Evolutionary conservation across 352 stramenopile species (phyloP).

Genomic region (Hyaloperonospora brassicae): DNA sequence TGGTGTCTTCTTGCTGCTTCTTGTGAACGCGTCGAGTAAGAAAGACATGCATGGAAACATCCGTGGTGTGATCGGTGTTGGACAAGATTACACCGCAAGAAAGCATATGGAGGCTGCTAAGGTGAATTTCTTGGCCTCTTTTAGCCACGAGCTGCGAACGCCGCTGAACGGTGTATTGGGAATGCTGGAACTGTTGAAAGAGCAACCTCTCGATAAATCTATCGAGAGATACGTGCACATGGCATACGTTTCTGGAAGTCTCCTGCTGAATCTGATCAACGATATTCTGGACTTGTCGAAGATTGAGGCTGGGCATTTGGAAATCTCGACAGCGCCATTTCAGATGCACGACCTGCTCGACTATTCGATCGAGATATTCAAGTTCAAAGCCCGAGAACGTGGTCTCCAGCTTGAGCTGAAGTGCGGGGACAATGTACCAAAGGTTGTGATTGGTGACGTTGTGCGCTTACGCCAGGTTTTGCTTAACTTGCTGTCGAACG

Average conservation of each 20-base stretch:
- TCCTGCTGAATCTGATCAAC: slow-evolving; percentile 89
- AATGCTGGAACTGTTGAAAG: slow-evolving; percentile 76
- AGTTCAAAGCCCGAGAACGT: slow-evolving; percentile 79
- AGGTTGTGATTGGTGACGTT: slow-evolving; percentile 69
- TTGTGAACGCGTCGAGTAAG: slow-evolving; percentile 81
- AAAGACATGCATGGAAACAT: slow-evolving; percentile 89
- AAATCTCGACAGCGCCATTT: slow-evolving; percentile 82
- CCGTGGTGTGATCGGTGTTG: slow-evolving; percentile 87
- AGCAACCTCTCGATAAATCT: slow-evolving; percentile 63
- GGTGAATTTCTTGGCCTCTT: slow-evolving; percentile 82
- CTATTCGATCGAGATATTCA: slow-evolving; percentile 87
- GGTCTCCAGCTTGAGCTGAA: slow-evolving; percentile 80
- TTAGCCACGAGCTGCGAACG: slow-evolving; percentile 78
- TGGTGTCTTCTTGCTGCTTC: slow-evolving; percentile 51
- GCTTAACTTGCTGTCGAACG: slow-evolving; percentile 79
- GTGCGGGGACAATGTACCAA: slow-evolving; percentile 52
- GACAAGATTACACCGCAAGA: slow-evolving; percentile 87
- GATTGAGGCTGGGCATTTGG: slow-evolving; percentile 87
- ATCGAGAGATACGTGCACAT: slow-evolving; percentile 77
- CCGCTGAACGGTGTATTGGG: slow-evolving; percentile 76
- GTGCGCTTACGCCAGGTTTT: slow-evolving; percentile 71
- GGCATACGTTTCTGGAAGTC: slow-evolving; percentile 73
- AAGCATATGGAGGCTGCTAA: slow-evolving; percentile 84
- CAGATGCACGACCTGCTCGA: slow-evolving; percentile 76
- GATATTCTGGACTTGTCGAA: slow-evolving; percentile 90